These are phyloP conservation scores for Polyporus tsugae DNA, from an alignment of 1,284 basidiomycete species.

Conservation along the genomic window DNA sequence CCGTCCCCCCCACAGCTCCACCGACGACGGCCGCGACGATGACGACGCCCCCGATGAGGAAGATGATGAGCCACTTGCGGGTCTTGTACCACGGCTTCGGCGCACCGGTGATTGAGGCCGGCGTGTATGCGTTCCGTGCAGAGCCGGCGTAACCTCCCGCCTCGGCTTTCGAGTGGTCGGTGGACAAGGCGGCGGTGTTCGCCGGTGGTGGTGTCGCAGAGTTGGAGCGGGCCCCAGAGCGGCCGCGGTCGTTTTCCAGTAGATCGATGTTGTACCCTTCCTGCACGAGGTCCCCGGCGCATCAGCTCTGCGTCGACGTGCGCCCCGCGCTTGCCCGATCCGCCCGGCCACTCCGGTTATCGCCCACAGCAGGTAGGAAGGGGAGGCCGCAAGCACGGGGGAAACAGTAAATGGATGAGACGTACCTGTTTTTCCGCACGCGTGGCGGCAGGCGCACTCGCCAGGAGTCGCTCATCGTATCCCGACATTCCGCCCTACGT, in stretches of 20 bases:
- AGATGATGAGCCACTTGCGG: slow-evolving; percentile 47
- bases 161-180: slow-evolving; percentile 35
- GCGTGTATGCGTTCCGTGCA: slow-evolving; percentile 24
- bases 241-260: slow-evolving; percentile 41
- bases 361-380: too few species aligned
- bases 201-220: slow-evolving; percentile 30
- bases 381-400: neutral
- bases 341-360: neutral
- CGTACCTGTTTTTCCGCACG: slow-evolving; percentile 48
- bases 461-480: slow-evolving; percentile 49
- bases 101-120: slow-evolving; percentile 12
- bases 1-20: slow-evolving; percentile 60
- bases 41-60: slow-evolving; percentile 47
- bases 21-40: slow-evolving; percentile 65
- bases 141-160: slow-evolving; percentile 30
- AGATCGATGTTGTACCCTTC: slow-evolving; percentile 63
- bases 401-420: slow-evolving; percentile 2
- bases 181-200: slow-evolving; percentile 28
- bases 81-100: slow-evolving; percentile 45
- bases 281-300: slow-evolving; percentile 39
- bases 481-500: slow-evolving; percentile 19
- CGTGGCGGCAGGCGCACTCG: slow-evolving; percentile 46
- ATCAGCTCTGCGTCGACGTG: neutral
- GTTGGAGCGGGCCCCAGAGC: slow-evolving; percentile 25
- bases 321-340: neutral